phyloP scores from a whole-genome alignment of 768 basidiomycete species.

The Amanita subjunquillea region DNA sequence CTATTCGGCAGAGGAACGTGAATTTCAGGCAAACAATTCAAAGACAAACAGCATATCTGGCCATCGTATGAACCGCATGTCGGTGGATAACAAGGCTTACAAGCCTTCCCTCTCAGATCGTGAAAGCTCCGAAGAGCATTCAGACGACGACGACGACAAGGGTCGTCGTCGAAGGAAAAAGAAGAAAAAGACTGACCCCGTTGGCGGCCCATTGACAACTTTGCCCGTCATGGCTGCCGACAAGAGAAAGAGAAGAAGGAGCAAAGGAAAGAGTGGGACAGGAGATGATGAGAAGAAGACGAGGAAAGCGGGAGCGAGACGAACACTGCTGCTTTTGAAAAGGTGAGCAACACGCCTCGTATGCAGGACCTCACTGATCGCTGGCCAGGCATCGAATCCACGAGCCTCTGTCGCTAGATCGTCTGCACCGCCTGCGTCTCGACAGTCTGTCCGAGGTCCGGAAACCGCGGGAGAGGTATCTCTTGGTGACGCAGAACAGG shows the following conservation, averaged over 20 bases:
- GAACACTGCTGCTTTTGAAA: conserved; percentile 19
- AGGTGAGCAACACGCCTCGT: conserved; percentile 14
- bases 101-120: conserved; percentile 54
- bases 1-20: conserved; percentile 67
- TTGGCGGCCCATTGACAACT: conserved; percentile 50
- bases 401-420: conserved; percentile 25
- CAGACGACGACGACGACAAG: conserved; percentile 34
- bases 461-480: conserved; percentile 23
- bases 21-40: conserved; percentile 35
- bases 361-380: conserved; percentile 5
- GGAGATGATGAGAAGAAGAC: conserved; percentile 39
- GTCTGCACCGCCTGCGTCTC: conserved; percentile 28
- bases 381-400: conserved; percentile 14
- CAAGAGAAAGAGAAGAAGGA: conserved; percentile 47
- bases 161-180: conserved; percentile 36
- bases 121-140: conserved; percentile 49
- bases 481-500: conserved; percentile 34
- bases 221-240: conserved; percentile 60
- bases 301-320: conserved; percentile 37
- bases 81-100: conserved; percentile 75
- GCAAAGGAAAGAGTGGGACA: conserved; percentile 30
- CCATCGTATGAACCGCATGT: conserved; percentile 53
- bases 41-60: conserved; percentile 12
- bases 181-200: conserved; percentile 43
- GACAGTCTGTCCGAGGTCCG: conserved; percentile 20